Evolutionary conservation across 2,329 filamentous ascomycete species (phyloP), one percentile per base, ranked within the genome.

Genomic region (Botrytis byssoidea): DNA sequence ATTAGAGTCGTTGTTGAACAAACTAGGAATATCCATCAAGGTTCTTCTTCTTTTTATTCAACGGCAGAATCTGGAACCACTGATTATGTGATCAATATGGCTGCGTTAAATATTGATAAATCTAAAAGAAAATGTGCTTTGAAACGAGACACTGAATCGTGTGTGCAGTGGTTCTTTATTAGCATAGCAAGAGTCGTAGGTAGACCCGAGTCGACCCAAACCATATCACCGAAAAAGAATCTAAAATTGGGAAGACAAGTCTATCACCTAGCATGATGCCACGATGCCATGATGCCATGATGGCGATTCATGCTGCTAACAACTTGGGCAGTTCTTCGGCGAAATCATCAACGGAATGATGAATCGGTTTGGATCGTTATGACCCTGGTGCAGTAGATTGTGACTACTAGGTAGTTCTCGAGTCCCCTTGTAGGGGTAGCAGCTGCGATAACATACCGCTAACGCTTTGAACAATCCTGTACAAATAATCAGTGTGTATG

Each of bases 21-120:
- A n/a, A n/a, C 46, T 20, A 55, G 46, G 32, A 40, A 55, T 55
- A 55, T 29, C 46, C 65, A 68, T 55, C 65, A 68, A 55, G 46
- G 46, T 55, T 40, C 29, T 48, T 48, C 10, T 66, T 29, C 35
- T 7, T n/a, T 35, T 25, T 48, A 6, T 66, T 20, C 22, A 35
- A 35, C 37, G 65, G 25, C 44, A 51, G 2, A 29, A n/a, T 40
- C 44, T 67, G 14, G 14, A 32, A 51, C 37, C 7, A 67, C 44
- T 12, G 14, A 67, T 40, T 25, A 37, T n/a, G n/a, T n/a, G 35
- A 37, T 37, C 51, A 29, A 61, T 66, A 66, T 66, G 44, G 29
- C 29, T 22, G 61, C 20, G 29, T 4, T 25, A 8, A 35, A 25
- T 48, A 6, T 29, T 32, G 12, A 37, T 32, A 18, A 3, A 8